Conservation (phyloP, 1,284 basidiomycete genomes). For the Cryptococcus sp. region DNA sequence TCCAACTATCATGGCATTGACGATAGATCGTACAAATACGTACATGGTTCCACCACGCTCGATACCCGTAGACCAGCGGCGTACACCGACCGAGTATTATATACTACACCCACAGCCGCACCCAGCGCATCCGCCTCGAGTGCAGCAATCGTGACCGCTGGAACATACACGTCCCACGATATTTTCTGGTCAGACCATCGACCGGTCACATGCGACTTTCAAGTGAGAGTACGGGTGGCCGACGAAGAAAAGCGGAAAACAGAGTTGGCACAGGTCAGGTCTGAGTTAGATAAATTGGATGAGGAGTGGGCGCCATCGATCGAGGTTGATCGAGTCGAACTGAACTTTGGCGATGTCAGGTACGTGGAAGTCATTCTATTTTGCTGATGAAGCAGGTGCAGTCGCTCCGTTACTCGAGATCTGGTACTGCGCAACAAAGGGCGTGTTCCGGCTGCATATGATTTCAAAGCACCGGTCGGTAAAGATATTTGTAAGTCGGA, state of each 20-base stretch:
- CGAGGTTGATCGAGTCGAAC: slow-evolving; percentile 30
- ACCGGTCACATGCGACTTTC: slow-evolving; percentile 27
- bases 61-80: slow-evolving; percentile 37
- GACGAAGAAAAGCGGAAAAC: slow-evolving; percentile 34
- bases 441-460: slow-evolving; percentile 29
- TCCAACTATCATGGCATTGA: background rate
- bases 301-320: slow-evolving; percentile 50
- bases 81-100: slow-evolving; percentile 41
- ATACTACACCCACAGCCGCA: slow-evolving; percentile 4
- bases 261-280: slow-evolving; percentile 40
- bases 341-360: slow-evolving; percentile 46
- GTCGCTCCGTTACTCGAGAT: slow-evolving; percentile 15
- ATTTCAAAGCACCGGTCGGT: slow-evolving; percentile 29
- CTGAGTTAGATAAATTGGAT: slow-evolving; percentile 48
- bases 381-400: slow-evolving; percentile 12
- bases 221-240: slow-evolving; percentile 19
- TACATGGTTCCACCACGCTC: slow-evolving; percentile 35
- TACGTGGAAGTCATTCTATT: slow-evolving; percentile 3
- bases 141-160: slow-evolving; percentile 45
- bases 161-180: slow-evolving; percentile 37
- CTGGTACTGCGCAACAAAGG: slow-evolving; percentile 32
- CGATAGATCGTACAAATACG: slow-evolving; percentile 40
- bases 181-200: slow-evolving; percentile 44
- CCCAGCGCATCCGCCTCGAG: slow-evolving; percentile 14
- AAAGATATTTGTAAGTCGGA: slow-evolving; percentile 32